Evolutionary conservation across 2,329 filamentous ascomycete species (phyloP), one percentile per base, ranked within the genome.

Genomic region (Lithohypha guttulata): DNA sequence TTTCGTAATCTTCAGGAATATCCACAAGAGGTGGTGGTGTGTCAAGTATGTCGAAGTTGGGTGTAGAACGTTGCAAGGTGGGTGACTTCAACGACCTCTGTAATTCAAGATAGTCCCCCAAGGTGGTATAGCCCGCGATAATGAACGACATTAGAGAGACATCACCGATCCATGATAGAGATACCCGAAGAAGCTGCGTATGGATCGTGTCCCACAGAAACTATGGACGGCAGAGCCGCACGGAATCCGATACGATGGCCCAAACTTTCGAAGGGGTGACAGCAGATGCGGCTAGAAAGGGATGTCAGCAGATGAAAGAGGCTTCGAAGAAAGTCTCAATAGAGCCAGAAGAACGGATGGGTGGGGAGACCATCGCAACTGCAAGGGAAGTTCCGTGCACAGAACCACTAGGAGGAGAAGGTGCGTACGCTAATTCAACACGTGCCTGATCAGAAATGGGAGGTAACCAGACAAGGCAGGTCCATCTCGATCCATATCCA

Each of bases 11-110:
- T 13, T 30, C 26, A 17, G 35, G 35, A 23, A 27, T 27, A 23
- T 39, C 35, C 13, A 39, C 26, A 9, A 30, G 35, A 18, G 35
- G 35, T 31, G 35, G 35, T 19, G 35, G 35, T 18, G 35, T 39
- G 26, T 30, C 17, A 3, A 30, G 15, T 15, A 27, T 27, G 7
- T 31, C 19, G 19, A 31, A 39, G 27, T 30, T 39, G 7, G 27
- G 25, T 9, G 8, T 22, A 14, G 35, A 39, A 7, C 35, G 27
- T 28, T 23, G 35, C 19, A 39, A 22, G 7, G 27, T 39, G 13
- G 35, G 35, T 23, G 35, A 38, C 25, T 21, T 38, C 17, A 29
- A 19, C 21, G 34, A 39, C 35, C 35, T 21, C 23, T 23, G 15
- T 22, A 13, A 21, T 15, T 31, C 35, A 15, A 39, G 35, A 22